Conservation (phyloP, 306 rosid species). For the Quercus ilex region DNA sequence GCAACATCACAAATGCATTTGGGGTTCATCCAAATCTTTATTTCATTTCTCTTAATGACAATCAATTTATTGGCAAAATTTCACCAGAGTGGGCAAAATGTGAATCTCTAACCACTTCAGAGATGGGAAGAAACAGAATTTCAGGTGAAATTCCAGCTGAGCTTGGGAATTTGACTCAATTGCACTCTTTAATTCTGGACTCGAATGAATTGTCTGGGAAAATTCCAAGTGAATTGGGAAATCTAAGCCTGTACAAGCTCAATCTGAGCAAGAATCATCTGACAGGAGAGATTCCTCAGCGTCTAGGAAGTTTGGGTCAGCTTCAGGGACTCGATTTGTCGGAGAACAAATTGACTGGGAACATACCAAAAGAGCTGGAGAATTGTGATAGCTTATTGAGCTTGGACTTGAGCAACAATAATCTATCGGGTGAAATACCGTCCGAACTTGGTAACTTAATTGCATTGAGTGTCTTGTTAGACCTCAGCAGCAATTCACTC, state of each 20-base stretch:
- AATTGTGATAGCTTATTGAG: slow-evolving; percentile 17
- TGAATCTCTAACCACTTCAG: slow-evolving; percentile 32
- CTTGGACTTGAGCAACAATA: slow-evolving; percentile 56
- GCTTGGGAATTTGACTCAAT: slow-evolving; percentile 31
- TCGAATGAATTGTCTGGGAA: slow-evolving; percentile 41
- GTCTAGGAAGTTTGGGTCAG: slow-evolving; percentile 19
- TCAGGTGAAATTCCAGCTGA: slow-evolving; percentile 60
- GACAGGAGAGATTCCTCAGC: slow-evolving; percentile 40
- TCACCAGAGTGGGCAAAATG: slow-evolving; percentile 56
- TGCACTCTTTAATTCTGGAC: slow-evolving; percentile 23
- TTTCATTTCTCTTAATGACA: slow-evolving; percentile 21
- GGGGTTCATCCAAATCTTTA: slow-evolving; percentile 29
- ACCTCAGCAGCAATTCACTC: slow-evolving; percentile 61
- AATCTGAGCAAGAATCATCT: slow-evolving; percentile 52
- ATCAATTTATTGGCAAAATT: slow-evolving; percentile 1
- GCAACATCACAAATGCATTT: slow-evolving; percentile 52
- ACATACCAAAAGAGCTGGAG: slow-evolving; percentile 37
- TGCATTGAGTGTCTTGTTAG: slow-evolving; percentile 34
- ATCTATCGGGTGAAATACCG: slow-evolving; percentile 43
- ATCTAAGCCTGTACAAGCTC: slow-evolving; percentile 28
- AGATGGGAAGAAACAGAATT: slow-evolving; percentile 45
- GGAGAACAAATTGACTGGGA: slow-evolving; percentile 38
- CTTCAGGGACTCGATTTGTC: slow-evolving; percentile 52
- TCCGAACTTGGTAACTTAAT: slow-evolving; percentile 48
- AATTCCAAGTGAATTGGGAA: slow-evolving; percentile 47